Evolutionary conservation across 1,139 yeast species (phyloP).

Genomic region (Pneumocystis jirovecii): DNA sequence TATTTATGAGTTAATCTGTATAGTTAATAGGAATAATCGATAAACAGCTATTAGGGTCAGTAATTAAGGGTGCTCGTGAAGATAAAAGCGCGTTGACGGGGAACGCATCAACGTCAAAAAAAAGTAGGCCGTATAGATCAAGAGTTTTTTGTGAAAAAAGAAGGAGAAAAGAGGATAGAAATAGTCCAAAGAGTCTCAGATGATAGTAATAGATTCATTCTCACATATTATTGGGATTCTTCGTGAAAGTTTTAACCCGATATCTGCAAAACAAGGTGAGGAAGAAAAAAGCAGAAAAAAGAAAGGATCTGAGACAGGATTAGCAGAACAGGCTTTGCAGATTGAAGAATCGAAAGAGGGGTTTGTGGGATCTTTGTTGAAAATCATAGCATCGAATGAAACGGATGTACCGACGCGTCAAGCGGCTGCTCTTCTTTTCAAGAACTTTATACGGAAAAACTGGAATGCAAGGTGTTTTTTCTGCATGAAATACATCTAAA

Average conservation of each 20-base stretch:
- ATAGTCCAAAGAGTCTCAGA: not conserved
- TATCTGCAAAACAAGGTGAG: conserved; percentile 15
- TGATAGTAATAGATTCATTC: not conserved
- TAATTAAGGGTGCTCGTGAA: not conserved
- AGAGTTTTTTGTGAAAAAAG: not conserved
- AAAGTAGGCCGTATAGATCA: not conserved
- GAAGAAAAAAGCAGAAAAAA: not conserved
- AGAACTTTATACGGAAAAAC: conserved; percentile 65
- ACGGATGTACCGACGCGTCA: conserved; percentile 47
- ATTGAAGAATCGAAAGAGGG: conserved; percentile 52
- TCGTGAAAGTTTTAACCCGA: conserved; percentile 15
- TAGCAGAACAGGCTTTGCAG: conserved; percentile 33
- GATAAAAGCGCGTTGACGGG: not conserved
- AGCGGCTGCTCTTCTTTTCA: conserved; percentile 84
- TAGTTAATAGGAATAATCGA: not conserved
- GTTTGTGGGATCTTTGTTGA: conserved; percentile 59
- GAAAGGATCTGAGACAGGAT: not conserved
- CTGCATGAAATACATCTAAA: not conserved
- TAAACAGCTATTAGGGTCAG: not conserved
- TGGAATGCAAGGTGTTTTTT: conserved; percentile 40
- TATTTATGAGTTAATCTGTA: too few species aligned
- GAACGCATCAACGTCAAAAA: not conserved
- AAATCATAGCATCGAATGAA: conserved; percentile 54
- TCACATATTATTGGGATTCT: conserved; percentile 12
- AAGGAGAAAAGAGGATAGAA: not conserved